Base-by-base conservation (phyloP, 176 grass and related monocot genomes). In the Pontederia paniculata region DNA sequence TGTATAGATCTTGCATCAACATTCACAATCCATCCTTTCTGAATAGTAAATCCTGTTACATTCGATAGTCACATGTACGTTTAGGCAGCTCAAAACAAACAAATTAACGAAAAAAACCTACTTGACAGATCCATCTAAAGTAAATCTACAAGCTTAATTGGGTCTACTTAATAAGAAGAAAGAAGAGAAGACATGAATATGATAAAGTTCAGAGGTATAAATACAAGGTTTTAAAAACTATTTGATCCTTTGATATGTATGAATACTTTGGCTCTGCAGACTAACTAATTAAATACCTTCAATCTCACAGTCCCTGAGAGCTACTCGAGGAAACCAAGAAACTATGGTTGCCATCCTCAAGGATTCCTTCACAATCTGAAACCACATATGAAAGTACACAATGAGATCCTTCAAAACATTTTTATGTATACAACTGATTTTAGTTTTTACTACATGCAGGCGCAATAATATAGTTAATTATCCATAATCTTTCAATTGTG, bases 241-340 rank as follows among this genome's bases (percentile, higher is more conserved):
- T 37, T 37, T 37, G 3, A 37, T 37, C 3, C 28, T 37, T 37
- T 3, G 28, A 37, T 37, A 37, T 37, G 28, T 37, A 6, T 37
- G 28, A 37, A 37, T 6, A 37, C 5, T 37, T 37, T 37, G 28
- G 28, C 28, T 37, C 28, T 6, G 7, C 5, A 37, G 7, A 2
- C 28, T 37, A n/a, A n/a, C n/a, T 37, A 37, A 6, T 37, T 37
- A 18, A 46, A 11, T 67, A 83, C 90, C 90, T 81, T 66, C 85
- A 58, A 96, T 76, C 55, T 84, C 82, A 74, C 85, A 83, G 60
- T 96, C 90, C 67, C 78, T 70, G 42, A 96, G 77, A 57, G 85
- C 86, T n/a, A 86, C 82, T 68, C 91, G 83, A 37, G 91, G 91
- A 60, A 96, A 96, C 91, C 91, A 96, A 73, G 91, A 89, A 56